Evolutionary conservation across 441 rosid species (phyloP), one percentile per base, ranked within the genome.

Genomic region (Populus hybrid): DNA sequence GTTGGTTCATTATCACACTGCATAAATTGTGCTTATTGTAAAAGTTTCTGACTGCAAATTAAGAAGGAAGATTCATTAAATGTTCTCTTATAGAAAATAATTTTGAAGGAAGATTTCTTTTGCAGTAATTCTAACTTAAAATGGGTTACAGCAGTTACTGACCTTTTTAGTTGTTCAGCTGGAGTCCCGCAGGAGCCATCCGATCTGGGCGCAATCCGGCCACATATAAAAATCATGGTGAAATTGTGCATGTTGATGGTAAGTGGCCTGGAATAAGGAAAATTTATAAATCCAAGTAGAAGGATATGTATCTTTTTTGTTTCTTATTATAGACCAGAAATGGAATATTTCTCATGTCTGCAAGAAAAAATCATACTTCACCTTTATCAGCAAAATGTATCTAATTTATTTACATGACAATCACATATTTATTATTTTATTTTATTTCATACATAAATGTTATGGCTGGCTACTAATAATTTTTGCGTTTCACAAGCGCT

Each of bases 171-270:
- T 72, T 81, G 79, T 79, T 80, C 90, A 95, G 97, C 83, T 95
- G 97, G 99, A 94, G 86, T 82, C 98, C 98, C 82, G 97, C 97
- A 53, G 98, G 99, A 88, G 97, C 97, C 68, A 90, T 95, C 78
- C 86, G 88, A 88, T 65, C 80, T 23, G 98, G 97, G 73, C 78
- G 77, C 33, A 94, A 92, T 85, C 98, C 99, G 59, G 98, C 99
- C 35, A 92, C 84, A 11, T 92, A 89, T 81, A 87, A 78, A 82
- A 83, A 77, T 75, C 80, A 83, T 9, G 90, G 92, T 31, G 86
- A 90, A 83, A 90, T 75, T 78, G 70, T 89, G 64, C 79, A 89
- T 53, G 86, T 95, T 64, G 88, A 90, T 80, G 99, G 99, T 95
- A 88, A 81, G 79, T 45, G 79, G 64, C 74, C 71, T 8, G 21